Percentiles rank a stretch among this genome's conserved stretches.
Evolutionary conservation across 768 basidiomycete species (phyloP).

Genomic region (Rhodotorula kratochvilovae): DNA sequence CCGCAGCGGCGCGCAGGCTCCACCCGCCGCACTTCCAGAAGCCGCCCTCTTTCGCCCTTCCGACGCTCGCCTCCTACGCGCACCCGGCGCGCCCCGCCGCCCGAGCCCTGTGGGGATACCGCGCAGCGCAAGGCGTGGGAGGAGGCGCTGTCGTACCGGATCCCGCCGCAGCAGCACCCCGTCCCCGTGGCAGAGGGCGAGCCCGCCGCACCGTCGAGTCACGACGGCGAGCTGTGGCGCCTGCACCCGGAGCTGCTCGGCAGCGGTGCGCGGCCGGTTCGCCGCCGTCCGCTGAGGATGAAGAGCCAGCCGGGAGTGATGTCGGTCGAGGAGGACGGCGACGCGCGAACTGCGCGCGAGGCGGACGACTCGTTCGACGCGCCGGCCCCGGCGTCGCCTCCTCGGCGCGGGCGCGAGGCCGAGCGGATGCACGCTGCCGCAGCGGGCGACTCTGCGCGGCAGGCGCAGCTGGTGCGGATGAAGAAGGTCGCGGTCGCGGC

Average conservation of each 20-base stretch:
- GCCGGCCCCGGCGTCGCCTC: neutral
- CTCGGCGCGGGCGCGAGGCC: neutral
- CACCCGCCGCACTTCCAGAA: neutral
- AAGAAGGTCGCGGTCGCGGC: constrained; percentile 23
- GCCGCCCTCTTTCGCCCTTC: neutral
- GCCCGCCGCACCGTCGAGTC: neutral
- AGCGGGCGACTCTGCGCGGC: neutral
- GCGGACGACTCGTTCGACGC: constrained; percentile 10
- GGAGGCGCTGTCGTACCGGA: constrained; percentile 11
- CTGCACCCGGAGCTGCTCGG: constrained; percentile 17
- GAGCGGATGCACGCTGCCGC: neutral
- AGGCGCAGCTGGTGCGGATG: constrained; percentile 16
- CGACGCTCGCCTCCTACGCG: neutral
- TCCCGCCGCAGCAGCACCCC: constrained; percentile 21
- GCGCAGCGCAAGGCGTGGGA: constrained; percentile 20
- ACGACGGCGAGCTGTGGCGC: constrained; percentile 8
- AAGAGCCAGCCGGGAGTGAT: neutral
- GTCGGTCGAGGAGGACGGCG: neutral
- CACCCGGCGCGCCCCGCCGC: neutral
- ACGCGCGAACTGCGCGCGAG: too few species aligned
- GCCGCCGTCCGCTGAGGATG: constrained; percentile 9
- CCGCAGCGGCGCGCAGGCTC: neutral
- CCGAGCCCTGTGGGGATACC: neutral
- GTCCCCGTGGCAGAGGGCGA: neutral
- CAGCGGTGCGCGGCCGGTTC: neutral